Evolutionary conservation across 768 basidiomycete genomes (phyloP).

Genomic region (Podaxis mareebaensis): DNA sequence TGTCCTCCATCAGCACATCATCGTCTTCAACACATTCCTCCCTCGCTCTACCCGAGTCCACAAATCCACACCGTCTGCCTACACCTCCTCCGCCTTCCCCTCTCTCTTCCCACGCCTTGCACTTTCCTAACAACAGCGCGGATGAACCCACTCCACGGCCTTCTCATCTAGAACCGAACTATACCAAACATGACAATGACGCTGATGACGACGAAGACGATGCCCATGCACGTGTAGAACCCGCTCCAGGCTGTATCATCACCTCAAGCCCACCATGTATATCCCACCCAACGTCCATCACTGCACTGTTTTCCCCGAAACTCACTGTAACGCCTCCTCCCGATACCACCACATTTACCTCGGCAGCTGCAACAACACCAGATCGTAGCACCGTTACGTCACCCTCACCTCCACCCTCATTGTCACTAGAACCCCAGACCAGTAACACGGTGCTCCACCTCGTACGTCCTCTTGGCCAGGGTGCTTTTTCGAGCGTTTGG

Average conservation of each 20-base stretch:
- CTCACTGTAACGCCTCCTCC: constrained; percentile 16
- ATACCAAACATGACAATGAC: constrained; percentile 19
- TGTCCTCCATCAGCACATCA: constrained; percentile 20
- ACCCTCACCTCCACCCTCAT: not conserved
- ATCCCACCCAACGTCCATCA: constrained; percentile 11
- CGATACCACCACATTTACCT: constrained; percentile 8
- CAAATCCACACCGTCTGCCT: constrained; percentile 4
- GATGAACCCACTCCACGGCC: constrained; percentile 31
- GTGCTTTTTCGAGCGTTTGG: constrained; percentile 79
- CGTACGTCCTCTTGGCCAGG: constrained; percentile 59
- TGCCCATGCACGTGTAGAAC: constrained; percentile 24
- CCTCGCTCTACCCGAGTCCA: constrained; percentile 10
- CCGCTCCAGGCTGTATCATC: constrained; percentile 26
- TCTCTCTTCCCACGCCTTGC: constrained; percentile 18
- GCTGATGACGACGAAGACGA: constrained; percentile 15
- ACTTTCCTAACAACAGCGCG: constrained; percentile 9
- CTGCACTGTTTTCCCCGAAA: constrained; percentile 14
- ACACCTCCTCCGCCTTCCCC: constrained; percentile 26
- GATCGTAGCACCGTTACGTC: constrained; percentile 15
- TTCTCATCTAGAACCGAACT: constrained; percentile 24
- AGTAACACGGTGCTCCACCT: constrained; percentile 37
- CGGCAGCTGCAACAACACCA: constrained; percentile 3
- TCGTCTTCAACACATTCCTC: constrained; percentile 26
- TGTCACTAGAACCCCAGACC: constrained; percentile 28
- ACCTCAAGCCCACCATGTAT: constrained; percentile 19